Base-by-base conservation (phyloP, 1,284 basidiomycete genomes). In the Ustilago loliicola region DNA sequence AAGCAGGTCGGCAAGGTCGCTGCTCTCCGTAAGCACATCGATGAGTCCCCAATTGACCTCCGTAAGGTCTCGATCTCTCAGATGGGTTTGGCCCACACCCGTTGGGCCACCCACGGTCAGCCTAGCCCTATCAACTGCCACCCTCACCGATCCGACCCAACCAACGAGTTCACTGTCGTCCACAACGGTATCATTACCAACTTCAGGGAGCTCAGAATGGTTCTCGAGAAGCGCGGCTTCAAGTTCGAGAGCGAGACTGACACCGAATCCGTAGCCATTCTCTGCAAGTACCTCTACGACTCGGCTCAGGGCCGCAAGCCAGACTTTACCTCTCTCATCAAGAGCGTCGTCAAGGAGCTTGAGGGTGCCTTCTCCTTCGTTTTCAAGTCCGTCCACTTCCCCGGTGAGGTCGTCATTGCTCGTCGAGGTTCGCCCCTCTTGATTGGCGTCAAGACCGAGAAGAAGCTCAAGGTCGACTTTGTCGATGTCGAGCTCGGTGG, bases 101-200 rank as follows among this genome's bases (percentile, higher is more conserved):
- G 97, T 77, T 99, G 97, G 97, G 97, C 97, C 3, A 99, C 97
- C n/a, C 97, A 99, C 87, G 97, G 97, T 72, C 91, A 93, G 58
- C 88, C 85, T 3, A 93, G 92, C 32, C 90, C 92, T 61, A 87
- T 90, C 83, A 99, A 99, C 89, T 99, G 96, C 88, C 97, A 99
- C 88, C 97, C 97, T 70, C 92, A 98, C 86, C 92, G 92, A 81
- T 94, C 93, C 42, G 95, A 98, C 86, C 89, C 91, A 38, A 90
- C 78, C 62, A 89, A 89, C 77, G 95, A 98, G 86, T 99, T 99
- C 89, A 91, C 92, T 70, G 89, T 99, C 81, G 96, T 99, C 50
- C 97, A 99, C 90, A 99, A 99, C 85, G 97, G 97, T 87, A 99
- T 99, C 87, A 96, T 99, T 84, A 99, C 97, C 88, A 98, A 98